A percentile compares a stretch with the other conserved stretches of the same genome.
These are phyloP conservation scores for Astraeus odoratus DNA, from an alignment of 768 basidiomycete species.

Conservation along the genomic window DNA sequence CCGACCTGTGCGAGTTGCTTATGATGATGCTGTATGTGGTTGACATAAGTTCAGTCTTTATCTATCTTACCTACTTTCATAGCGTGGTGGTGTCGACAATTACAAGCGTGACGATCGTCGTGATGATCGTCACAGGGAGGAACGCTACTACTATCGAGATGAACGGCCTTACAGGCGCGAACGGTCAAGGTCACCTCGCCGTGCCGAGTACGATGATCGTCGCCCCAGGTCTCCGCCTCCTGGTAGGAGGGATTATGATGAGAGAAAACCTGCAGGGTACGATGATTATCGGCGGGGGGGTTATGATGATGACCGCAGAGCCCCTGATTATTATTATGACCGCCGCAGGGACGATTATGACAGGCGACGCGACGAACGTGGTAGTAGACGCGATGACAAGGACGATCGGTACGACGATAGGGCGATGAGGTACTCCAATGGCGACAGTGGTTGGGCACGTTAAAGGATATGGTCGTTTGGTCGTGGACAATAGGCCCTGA, in stretches of 20 bases:
- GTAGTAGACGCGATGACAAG: slow-evolving; percentile 77
- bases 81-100: slow-evolving; percentile 67
- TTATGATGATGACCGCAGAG: slow-evolving; percentile 73
- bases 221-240: slow-evolving; percentile 74
- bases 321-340: slow-evolving; percentile 81
- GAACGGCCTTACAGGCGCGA: slow-evolving; percentile 55
- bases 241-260: slow-evolving; percentile 73
- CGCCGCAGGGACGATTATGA: slow-evolving; percentile 77
- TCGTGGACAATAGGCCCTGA: slow-evolving; percentile 26
- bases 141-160: slow-evolving; percentile 48
- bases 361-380: slow-evolving; percentile 53
- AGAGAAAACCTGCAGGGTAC: slow-evolving; percentile 87
- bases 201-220: slow-evolving; percentile 67
- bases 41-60: slow-evolving; percentile 1
- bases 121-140: slow-evolving; percentile 38
- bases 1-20: slow-evolving; percentile 63
- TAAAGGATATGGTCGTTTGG: slow-evolving; percentile 39
- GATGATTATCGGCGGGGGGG: slow-evolving; percentile 83
- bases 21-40: slow-evolving; percentile 52
- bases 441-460: slow-evolving; percentile 73
- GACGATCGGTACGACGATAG: slow-evolving; percentile 78
- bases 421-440: slow-evolving; percentile 64
- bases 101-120: slow-evolving; percentile 72
- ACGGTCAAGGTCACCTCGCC: slow-evolving; percentile 77
- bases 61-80: slow-evolving; percentile 1